Conservation (phyloP, 108 stramenopile species). For the Pseudonitzschia delicatissima region DNA sequence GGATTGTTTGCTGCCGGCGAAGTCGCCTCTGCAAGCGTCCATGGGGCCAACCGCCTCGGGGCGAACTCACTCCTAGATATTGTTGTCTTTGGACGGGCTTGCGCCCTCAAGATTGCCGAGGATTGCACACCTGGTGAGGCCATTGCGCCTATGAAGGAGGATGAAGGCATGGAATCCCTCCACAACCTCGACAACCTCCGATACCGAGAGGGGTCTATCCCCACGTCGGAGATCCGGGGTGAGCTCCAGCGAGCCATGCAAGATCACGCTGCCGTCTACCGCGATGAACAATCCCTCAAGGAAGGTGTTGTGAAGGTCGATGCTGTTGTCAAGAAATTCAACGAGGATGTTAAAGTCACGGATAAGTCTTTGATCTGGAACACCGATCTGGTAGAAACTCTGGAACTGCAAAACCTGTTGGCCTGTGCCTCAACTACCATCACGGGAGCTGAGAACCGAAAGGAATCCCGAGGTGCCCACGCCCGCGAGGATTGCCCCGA, state of each 20-base stretch:
- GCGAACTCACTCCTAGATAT: slow-evolving; percentile 98
- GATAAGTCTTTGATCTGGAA: slow-evolving; percentile 99
- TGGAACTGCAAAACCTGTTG: slow-evolving; percentile 91
- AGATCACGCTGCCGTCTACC: slow-evolving; percentile 98
- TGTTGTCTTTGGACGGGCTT: slow-evolving; percentile 99
- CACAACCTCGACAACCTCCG: slow-evolving; percentile 88
- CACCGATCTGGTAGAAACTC: slow-evolving; percentile 97
- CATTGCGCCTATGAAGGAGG: slow-evolving; percentile 56
- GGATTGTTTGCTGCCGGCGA: slow-evolving; percentile 99
- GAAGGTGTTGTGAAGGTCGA: slow-evolving; percentile 91
- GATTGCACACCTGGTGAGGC: slow-evolving; percentile 92
- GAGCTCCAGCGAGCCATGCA: slow-evolving; percentile 98
- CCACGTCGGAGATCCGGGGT: slow-evolving; percentile 86
- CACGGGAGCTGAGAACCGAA: slow-evolving; percentile 94
- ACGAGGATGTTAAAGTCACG: slow-evolving; percentile 78
- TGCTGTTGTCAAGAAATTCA: slow-evolving; percentile 80
- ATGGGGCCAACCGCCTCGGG: slow-evolving; percentile 99
- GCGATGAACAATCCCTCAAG: slow-evolving; percentile 80
- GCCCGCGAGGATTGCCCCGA: slow-evolving; percentile 96
- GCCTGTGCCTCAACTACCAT: slow-evolving; percentile 96
- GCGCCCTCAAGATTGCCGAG: slow-evolving; percentile 94
- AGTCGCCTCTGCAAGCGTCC: slow-evolving; percentile 97
- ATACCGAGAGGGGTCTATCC: slow-evolving; percentile 67
- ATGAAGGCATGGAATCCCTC: slow-evolving; percentile 88
- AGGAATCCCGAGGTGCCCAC: slow-evolving; percentile 97